Base-by-base conservation (phyloP, 2,329 filamentous ascomycete genomes). In the Hymenoscyphus infarciens region DNA sequence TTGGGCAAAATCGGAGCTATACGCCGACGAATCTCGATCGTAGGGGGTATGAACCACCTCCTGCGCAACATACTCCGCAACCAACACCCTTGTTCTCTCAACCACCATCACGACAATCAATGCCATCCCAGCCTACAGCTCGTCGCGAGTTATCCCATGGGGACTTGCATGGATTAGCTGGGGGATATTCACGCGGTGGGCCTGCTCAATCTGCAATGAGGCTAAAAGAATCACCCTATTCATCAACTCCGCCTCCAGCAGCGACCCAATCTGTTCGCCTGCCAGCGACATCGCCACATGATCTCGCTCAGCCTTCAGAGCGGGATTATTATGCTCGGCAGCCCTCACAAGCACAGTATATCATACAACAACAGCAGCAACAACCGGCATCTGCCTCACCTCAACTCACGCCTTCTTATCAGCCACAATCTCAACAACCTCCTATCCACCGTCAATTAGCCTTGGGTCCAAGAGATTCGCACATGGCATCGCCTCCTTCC, bases 11-110 rank as follows among this genome's bases (percentile, higher is more conserved):
- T 61, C 69, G 70, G n/a, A 72, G 69, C 59, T 73, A 70, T 59
- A 73, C 70, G 3, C 70, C 71, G 11, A 72, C 65, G 11, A 57
- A 63, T 16, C 73, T 71, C 57, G 72, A 74, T 22, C 61, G 38
- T 55, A 68, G 70, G 54, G 72, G 77, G 10, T 82, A 85, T 69
- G 75, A 77, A 70, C 33, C 70, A 70, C 39, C 74, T 69, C 66
- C 67, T 68, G 62, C 69, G 60, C 74, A 75, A 13, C 70, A 69
- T 25, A 67, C 70, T 16, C 68, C 70, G 13, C 70, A 70, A 33
- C 68, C 70, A 22, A 68, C 70, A 39, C 49, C 53, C 15, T 69
- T 72, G 62, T 72, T 71, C 59, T 63, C 66, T 22, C 70, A 72
- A 59, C 61, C 67, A 5, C 59, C 68, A 61, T 53, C 59, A 19